Conservation (phyloP, 441 rosid species). For the Eruca vesicaria region DNA sequence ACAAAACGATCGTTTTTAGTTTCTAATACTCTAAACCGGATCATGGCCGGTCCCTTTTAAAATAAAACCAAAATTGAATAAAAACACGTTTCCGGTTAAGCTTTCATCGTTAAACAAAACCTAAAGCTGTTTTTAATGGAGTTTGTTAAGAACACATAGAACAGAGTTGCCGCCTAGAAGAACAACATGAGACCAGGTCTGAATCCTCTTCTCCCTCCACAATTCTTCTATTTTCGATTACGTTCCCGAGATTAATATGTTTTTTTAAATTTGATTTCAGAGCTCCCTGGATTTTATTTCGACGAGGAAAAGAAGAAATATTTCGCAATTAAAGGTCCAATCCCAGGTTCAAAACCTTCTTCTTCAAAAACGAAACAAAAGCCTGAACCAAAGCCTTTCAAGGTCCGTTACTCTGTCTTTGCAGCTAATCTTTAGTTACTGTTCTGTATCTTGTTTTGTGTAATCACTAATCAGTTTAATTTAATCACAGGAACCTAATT, state of each 20-base stretch:
- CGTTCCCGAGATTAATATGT: neutral
- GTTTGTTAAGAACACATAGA: conserved; percentile 9
- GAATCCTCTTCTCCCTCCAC: neutral
- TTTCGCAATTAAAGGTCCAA: conserved; percentile 66
- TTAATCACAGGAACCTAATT: conserved; percentile 21
- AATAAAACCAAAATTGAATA: conserved; percentile 1
- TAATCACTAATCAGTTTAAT: neutral
- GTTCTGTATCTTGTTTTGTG: neutral
- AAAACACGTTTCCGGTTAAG: conserved; percentile 12
- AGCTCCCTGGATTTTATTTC: conserved; percentile 70
- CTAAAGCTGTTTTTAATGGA: conserved; percentile 12
- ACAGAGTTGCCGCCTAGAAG: neutral
- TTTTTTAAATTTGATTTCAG: conserved; percentile 29
- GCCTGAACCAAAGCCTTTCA: conserved; percentile 18
- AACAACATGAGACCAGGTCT: conserved; percentile 33
- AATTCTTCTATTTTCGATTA: neutral
- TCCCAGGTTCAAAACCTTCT: conserved; percentile 50
- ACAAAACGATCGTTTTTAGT: no score
- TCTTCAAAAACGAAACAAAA: conserved; percentile 31
- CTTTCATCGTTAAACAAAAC: neutral
- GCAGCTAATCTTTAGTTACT: neutral
- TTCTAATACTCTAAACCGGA: conserved; percentile 48
- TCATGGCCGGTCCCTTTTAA: no score
- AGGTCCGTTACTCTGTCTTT: conserved; percentile 19
- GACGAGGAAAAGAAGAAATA: conserved; percentile 77